These are phyloP conservation scores for Naegleria lovaniensis DNA, from an alignment of 208 protist species.

Conservation along the genomic window DNA sequence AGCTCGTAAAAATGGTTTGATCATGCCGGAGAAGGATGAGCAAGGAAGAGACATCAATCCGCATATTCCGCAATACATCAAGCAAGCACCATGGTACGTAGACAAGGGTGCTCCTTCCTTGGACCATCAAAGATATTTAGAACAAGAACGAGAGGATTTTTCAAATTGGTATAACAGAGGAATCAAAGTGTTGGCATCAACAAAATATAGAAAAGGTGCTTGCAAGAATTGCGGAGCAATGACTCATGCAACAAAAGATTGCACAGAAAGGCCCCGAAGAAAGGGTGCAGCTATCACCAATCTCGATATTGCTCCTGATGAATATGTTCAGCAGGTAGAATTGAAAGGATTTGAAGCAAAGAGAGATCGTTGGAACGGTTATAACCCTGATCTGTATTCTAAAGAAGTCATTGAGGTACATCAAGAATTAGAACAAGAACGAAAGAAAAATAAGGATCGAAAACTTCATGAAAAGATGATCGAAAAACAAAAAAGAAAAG, in stretches of 20 bases:
- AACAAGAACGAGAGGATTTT: neutral
- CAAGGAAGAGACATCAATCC: constrained; percentile 84
- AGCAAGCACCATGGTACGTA: constrained; percentile 92
- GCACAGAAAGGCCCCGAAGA: constrained; percentile 73
- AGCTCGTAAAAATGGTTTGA: constrained; percentile 59
- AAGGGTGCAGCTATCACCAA: constrained; percentile 52
- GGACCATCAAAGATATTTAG: constrained; percentile 71
- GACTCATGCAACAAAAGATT: constrained; percentile 90
- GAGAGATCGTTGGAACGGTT: constrained; percentile 73
- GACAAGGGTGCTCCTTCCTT: constrained; percentile 62
- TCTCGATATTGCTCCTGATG: constrained; percentile 55
- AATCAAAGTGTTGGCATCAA: constrained; percentile 50
- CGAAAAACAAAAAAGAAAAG: neutral
- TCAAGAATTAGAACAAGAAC: constrained; percentile 1
- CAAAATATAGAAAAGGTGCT: constrained; percentile 86
- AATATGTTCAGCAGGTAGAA: constrained; percentile 34
- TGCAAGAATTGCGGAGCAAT: constrained; percentile 97
- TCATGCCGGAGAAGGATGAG: constrained; percentile 44
- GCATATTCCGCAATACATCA: constrained; percentile 96
- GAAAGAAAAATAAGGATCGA: neutral
- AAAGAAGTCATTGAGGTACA: neutral
- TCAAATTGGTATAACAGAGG: neutral
- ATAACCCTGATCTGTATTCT: constrained; percentile 53
- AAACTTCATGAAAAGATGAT: neutral
- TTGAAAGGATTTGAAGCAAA: constrained; percentile 60